phyloP scores from a whole-genome alignment of 2,329 filamentous ascomycete genomes.

The Aspergillus sclerotialis region DNA sequence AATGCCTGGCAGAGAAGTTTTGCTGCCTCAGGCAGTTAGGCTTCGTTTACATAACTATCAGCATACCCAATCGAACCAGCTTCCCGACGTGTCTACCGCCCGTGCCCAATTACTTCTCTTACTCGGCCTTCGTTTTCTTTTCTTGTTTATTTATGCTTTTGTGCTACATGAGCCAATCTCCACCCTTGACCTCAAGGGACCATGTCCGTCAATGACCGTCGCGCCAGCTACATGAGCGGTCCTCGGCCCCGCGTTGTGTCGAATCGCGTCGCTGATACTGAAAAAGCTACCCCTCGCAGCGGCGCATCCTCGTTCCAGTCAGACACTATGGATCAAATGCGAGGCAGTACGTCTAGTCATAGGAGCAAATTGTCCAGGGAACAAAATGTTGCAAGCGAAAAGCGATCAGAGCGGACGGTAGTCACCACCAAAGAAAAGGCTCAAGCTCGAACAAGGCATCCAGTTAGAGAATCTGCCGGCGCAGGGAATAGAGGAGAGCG shows the following conservation, averaged over 20 bases:
- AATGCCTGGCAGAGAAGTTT: constrained; percentile 23
- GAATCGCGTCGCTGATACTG: constrained; percentile 30
- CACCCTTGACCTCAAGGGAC: constrained; percentile 19
- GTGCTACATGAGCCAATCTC: constrained; percentile 17
- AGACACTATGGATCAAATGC: constrained; percentile 25
- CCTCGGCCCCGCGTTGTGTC: constrained; percentile 35
- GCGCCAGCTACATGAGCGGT: constrained; percentile 30
- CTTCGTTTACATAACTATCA: constrained; percentile 2
- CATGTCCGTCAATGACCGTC: constrained; percentile 36
- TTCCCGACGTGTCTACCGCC: constrained; percentile 4
- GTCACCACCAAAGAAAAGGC: constrained; percentile 59
- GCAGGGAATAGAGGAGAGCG: constrained; percentile 27
- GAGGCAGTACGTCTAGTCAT: constrained; percentile 23
- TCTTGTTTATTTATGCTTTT: constrained; percentile 3
- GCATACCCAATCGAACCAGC: no score
- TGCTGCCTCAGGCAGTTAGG: constrained; percentile 16
- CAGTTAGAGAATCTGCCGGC: constrained; percentile 37
- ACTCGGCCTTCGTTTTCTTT: constrained; percentile 5
- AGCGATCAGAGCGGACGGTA: constrained; percentile 35
- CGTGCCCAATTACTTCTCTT: constrained; percentile 6
- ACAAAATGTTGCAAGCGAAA: constrained; percentile 29
- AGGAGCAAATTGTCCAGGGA: constrained; percentile 28
- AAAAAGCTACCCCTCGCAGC: constrained; percentile 20
- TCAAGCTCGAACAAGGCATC: constrained; percentile 53
- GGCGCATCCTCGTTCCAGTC: constrained; percentile 23